Base-by-base conservation (phyloP, 2,329 filamentous ascomycete genomes). In the Cladosporium velox region DNA sequence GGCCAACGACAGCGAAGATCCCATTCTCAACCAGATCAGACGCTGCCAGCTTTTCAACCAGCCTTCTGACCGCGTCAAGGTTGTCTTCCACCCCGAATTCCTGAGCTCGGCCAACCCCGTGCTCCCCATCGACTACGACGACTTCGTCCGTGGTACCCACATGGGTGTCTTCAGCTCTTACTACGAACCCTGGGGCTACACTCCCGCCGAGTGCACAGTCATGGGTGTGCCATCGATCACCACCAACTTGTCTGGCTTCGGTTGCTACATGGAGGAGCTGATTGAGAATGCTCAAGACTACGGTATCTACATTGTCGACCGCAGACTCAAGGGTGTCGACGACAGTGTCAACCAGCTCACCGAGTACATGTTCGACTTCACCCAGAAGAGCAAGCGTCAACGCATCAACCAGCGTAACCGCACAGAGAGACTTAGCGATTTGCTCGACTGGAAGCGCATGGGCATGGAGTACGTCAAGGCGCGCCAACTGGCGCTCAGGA, bases 181-280 rank as follows among this genome's bases (percentile, higher is more conserved):
- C 86, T 99, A 99, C 79, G 95, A 99, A 82, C 95, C 95, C 10
- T 99, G 95, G 95, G 95, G 95, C 55, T 99, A 99, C 80, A 99
- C 95, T 2, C 95, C 94, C 0, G 94, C 95, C 62, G 95, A 98
- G 79, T 99, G 95, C 80, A 98, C 95, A 0, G 95, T 98, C 69
- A 98, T 98, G 95, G 95, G 95, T 73, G 93, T 99, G 49, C 95
- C 95, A 52, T 97, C 92, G 79, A 97, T 99, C 80, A 98, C 95
- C 12, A 98, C 94, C 32, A 99, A 99, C 79, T 83, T 99, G 54
- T 98, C 95, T 7, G 95, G 95, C 24, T 99, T 99, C 75, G 95
- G 95, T 59, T 98, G 95, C 81, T 98, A 99, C 80, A 99, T 99
- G 95, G 95, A 99, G 79, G 95, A 98, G 80, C 82, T 98, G 72